These are phyloP conservation scores for Macrophomina phaseolina DNA, from an alignment of 2,329 filamentous ascomycete genomes.

Conservation along the genomic window DNA sequence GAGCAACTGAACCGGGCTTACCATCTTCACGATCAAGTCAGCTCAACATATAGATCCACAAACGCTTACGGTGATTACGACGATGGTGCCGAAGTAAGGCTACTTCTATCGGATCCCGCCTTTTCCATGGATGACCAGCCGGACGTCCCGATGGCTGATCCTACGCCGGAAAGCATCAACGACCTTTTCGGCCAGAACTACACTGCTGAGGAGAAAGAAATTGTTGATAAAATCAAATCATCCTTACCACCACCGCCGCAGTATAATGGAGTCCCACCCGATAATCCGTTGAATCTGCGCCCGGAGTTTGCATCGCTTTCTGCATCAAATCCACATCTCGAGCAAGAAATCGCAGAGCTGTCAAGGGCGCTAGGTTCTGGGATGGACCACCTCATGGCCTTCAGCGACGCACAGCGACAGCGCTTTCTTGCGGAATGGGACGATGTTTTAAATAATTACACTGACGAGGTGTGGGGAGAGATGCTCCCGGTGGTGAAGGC, in stretches of 20 bases:
- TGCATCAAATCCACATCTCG: slow-evolving; percentile 9
- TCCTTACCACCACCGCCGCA: slow-evolving; percentile 28
- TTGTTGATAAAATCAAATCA: slow-evolving; percentile 29
- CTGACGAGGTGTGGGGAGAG: slow-evolving; percentile 35
- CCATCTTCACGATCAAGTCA: neutral
- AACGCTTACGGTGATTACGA: slow-evolving; percentile 12
- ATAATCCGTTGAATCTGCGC: slow-evolving; percentile 30
- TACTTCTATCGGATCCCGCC: slow-evolving; percentile 28
- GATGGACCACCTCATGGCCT: neutral
- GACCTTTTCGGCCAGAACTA: slow-evolving; percentile 28
- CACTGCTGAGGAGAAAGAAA: slow-evolving; percentile 24
- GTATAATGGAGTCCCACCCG: slow-evolving; percentile 23
- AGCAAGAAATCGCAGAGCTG: slow-evolving; percentile 21
- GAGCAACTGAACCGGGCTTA: neutral
- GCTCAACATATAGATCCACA: no score
- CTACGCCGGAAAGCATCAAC: slow-evolving; percentile 16
- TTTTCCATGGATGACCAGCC: slow-evolving; percentile 14
- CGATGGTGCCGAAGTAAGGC: slow-evolving; percentile 30
- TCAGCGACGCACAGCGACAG: slow-evolving; percentile 9
- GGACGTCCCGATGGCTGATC: slow-evolving; percentile 15
- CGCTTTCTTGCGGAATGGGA: slow-evolving; percentile 32
- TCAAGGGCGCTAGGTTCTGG: neutral
- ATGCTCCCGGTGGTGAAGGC: slow-evolving; percentile 32
- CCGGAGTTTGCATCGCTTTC: slow-evolving; percentile 25
- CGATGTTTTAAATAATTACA: slow-evolving; percentile 33